Evolutionary conservation across 345 rosid genomes (phyloP), one percentile per base, ranked within the genome.

Genomic region (Syzygium aromaticum): DNA sequence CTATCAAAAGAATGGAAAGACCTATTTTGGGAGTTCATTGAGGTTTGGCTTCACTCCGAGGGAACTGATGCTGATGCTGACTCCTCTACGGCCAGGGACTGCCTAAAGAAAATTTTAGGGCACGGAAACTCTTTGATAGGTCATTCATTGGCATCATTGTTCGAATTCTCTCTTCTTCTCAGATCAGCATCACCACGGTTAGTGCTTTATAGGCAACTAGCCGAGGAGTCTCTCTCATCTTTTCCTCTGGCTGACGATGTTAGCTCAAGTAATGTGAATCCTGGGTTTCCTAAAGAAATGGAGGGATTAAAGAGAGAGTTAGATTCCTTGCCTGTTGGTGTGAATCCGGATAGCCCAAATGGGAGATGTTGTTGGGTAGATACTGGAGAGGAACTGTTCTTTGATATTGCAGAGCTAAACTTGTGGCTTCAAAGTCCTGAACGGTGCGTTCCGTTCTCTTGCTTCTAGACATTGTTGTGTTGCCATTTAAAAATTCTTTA

Each of bases 361-460:
- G 92, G 94, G 84, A 94, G 92, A 87, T 98, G 99, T 83, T 98
- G 99, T 90, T 98, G 99, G 99, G 96, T 96, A 25, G 99, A 98
- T 87, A 94, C 93, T 88, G 99, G 99, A 64, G 95, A 91, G 43
- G 91, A 93, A 5, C 90, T 98, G 85, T 98, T 96, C 92, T 94
- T 93, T 88, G 95, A 98, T 51, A 94, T 92, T 86, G 90, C 92
- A 46, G 99, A 98, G 77, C 89, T 98, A 64, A 90, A 57, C 49
- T 53, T 89, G 59, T 96, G 98, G 99, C 94, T 98, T 84, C 87
- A 64, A 11, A 88, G 87, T 86, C 57, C 92, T 89, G 88, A 88
- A 61, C 80, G 53, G 99, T 98, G 92, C 89, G 92, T 92, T 78
- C 84, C 89, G 40, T 86, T 33, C 27, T 56, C 64, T 56, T 38